Base-by-base conservation (phyloP, 495 filamentous ascomycete species). In the Terfezia claveryi region DNA sequence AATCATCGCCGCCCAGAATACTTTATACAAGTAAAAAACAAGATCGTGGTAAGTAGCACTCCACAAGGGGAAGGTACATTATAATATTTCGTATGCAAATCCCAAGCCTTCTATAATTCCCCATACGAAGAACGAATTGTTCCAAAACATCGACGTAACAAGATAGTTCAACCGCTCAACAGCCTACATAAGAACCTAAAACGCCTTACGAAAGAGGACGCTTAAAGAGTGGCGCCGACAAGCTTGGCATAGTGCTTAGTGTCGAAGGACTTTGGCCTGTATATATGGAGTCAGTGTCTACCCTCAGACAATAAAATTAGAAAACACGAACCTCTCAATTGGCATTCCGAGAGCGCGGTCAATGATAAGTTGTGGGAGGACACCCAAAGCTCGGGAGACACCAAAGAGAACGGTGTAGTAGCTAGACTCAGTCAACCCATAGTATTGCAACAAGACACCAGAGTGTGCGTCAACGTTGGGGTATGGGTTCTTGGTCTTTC, bases 371-470 rank as follows among this genome's bases (percentile, higher is more conserved):
- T 98, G 91, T 57, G 91, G 92, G 57, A 96, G 81, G 58, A 96
- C 91, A 81, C 91, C 91, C 62, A 98, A 82, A 61, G 92, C 91
- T 68, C 91, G 83, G 59, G 87, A 94, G 20, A 98, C 92, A 77
- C 91, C 91, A 72, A 98, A 98, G 64, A 96, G 82, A 54, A 98
- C 91, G 56, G 91, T 98, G 81, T 98, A 98, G 81, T 91, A 98
- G 81, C 81, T 95, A 69, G 91, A 82, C 77, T 98, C 89, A 57
- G 83, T 96, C 69, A 98, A 75, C 63, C 91, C 91, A 71, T 98
- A 98, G 79, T 98, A 94, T 75, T 98, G 92, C 55, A 98, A 83
- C 60, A 98, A 85, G 61, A 96, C 91, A 76, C 91, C 91, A 44
- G 85, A 93, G 82, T 98, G 91, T 66, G 77, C 74, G 68, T 83